Evolutionary conservation across 768 basidiomycete genomes (phyloP), one percentile per base, ranked within the genome.

Genomic region (Calocera viscosa): DNA sequence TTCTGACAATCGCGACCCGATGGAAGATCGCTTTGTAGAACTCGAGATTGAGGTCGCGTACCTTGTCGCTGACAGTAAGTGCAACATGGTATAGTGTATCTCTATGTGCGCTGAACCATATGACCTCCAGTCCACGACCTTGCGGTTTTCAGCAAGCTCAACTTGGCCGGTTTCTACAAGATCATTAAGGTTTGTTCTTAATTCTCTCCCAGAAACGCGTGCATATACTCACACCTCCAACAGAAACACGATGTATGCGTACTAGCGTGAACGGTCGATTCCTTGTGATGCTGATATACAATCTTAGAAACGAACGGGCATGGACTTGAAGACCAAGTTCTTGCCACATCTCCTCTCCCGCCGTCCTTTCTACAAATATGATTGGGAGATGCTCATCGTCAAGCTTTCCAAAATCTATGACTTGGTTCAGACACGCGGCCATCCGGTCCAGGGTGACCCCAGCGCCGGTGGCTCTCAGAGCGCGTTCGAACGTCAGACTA

Each of bases 161-260:
- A 98, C 75, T 94, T 97, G 73, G 97, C 96, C 0, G 96, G 96
- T 11, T 99, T 99, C 75, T 89, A 97, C 82, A 99, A 99, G 79
- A 97, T 97, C 69, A 80, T 97, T 69, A 97, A 98, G 83, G 90
- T 88, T 68, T 60, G 76, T 60, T 28, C 1, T 66, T 34, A 60
- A 28, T 24, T n/a, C n/a, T 7, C 33, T 17, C 33, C 64, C 33
- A 19, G 43, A 5, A 63, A 38, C 5, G 35, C 14, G 35, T n/a
- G n/a, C 64, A 63, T 63, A 43, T 43, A 5, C 41, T 43, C 66
- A 60, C 32, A 66, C 32, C 49, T 22, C 30, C 39, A 40, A 32
- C 69, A 92, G 89, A 97, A 97, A 88, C 94, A 97, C 75, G 94
- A 96, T 75, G 92, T 94, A 72, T 70, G 81, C 76, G 11, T 24